Evolutionary conservation across 1,284 basidiomycete genomes (phyloP).

Genomic region (Cystodermella granulosa): DNA sequence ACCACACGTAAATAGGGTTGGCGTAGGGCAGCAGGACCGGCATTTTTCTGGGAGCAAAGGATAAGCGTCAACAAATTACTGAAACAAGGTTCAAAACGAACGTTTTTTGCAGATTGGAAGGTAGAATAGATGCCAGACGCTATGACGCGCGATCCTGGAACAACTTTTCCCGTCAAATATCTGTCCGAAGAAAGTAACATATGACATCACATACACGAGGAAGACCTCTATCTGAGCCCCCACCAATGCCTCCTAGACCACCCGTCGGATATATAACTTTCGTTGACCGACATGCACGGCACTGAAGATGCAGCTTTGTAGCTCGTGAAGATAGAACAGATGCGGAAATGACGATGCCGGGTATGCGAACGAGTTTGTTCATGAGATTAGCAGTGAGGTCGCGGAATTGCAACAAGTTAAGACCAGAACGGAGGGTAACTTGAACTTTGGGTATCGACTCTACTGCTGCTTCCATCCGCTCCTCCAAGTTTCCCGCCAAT

Average conservation of each 20-base stretch:
- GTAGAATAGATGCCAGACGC: conserved; percentile 97
- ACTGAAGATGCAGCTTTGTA: conserved; percentile 88
- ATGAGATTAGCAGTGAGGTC: conserved; percentile 90
- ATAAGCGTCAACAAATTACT: conserved; percentile 2
- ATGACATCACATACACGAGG: conserved; percentile 87
- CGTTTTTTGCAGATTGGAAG: conserved; percentile 81
- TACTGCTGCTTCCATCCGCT: conserved; percentile 51
- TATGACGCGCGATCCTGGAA: conserved; percentile 91
- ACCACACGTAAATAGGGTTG: conserved; percentile 93
- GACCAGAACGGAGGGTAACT: conserved; percentile 80
- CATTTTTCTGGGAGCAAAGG: conserved; percentile 54
- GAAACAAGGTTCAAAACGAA: conserved; percentile 34
- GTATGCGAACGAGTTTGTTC: conserved; percentile 93
- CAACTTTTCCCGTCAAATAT: conserved; percentile 84
- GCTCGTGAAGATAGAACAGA: conserved; percentile 91
- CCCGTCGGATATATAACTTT: conserved; percentile 77
- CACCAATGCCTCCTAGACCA: conserved; percentile 82
- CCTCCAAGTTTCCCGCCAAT: conserved; percentile 49
- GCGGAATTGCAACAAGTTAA: conserved; percentile 91
- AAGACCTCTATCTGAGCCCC: conserved; percentile 73
- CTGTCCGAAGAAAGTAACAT: conserved; percentile 91
- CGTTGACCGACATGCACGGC: conserved; percentile 83
- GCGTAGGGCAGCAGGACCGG: conserved; percentile 77
- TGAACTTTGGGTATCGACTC: conserved; percentile 82
- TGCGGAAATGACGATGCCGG: conserved; percentile 97